A percentile compares a stretch with the other conserved stretches of the same genome.
These are phyloP conservation scores for Tolypocladium tundrense DNA, from an alignment of 2,329 filamentous ascomycete species.

Conservation along the genomic window DNA sequence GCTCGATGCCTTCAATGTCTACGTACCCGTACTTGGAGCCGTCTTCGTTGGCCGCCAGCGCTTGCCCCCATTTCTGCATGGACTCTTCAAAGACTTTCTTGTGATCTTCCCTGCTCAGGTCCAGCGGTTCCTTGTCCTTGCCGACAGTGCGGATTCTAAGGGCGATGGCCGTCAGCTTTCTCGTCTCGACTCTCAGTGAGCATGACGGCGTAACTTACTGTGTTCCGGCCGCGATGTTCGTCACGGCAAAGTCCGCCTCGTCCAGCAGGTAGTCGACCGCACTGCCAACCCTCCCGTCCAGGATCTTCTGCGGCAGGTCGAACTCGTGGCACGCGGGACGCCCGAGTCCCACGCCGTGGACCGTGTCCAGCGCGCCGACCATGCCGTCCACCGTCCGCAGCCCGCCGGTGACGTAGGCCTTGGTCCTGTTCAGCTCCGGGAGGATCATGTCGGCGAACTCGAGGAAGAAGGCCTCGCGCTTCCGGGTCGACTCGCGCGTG, in stretches of 20 bases:
- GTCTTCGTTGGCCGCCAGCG: constrained; percentile 20
- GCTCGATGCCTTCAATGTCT: constrained; percentile 18
- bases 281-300: constrained; percentile 23
- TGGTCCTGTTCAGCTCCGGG: constrained; percentile 34
- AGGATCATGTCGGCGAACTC: constrained; percentile 47
- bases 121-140: constrained; percentile 44
- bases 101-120: constrained; percentile 33
- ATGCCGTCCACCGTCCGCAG: constrained; percentile 45
- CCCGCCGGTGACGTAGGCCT: constrained; percentile 49
- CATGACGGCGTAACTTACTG: constrained; percentile 16
- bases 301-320: constrained; percentile 15
- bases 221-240: constrained; percentile 17
- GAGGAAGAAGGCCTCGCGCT: constrained; percentile 50
- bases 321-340: constrained; percentile 18
- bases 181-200: not conserved
- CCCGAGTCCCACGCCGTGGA: constrained; percentile 51
- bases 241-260: constrained; percentile 37
- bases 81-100: constrained; percentile 16
- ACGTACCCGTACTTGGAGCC: constrained; percentile 19
- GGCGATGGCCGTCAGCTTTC: not conserved
- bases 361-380: constrained; percentile 43
- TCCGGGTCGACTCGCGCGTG: constrained; percentile 41
- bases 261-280: constrained; percentile 37
- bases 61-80: constrained; percentile 17
- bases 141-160: constrained; percentile 20